phyloP scores from a whole-genome alignment of 768 basidiomycete species.

The Boletales sp. region DNA sequence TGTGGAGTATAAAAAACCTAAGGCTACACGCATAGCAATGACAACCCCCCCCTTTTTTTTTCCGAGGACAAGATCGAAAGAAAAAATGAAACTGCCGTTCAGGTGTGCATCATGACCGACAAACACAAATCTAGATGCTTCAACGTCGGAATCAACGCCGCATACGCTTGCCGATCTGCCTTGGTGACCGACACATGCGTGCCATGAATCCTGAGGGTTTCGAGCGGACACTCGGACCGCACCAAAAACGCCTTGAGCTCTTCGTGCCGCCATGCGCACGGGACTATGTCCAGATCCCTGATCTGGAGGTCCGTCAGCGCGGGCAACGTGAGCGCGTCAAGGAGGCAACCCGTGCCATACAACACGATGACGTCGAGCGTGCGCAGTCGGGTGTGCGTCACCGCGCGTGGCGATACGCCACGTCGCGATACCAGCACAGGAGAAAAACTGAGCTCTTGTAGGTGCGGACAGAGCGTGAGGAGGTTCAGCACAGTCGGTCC shows the following conservation, averaged over 20 bases:
- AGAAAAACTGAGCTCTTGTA: slow-evolving; percentile 8
- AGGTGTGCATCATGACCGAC: slow-evolving; percentile 4
- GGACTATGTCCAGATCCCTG: slow-evolving; percentile 14
- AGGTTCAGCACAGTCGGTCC: slow-evolving; percentile 5
- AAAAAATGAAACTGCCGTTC: too few relatives aligned
- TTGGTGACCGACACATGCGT: slow-evolving; percentile 11
- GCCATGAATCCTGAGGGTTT: slow-evolving; percentile 13
- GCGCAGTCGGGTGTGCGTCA: slow-evolving; percentile 14
- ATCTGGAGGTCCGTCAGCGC: slow-evolving; percentile 8
- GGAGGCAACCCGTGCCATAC: slow-evolving; percentile 1
- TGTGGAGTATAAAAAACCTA: too few relatives aligned
- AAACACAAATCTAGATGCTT: slow-evolving; percentile 12
- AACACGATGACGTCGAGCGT: slow-evolving; percentile 8
- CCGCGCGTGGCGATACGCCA: background rate
- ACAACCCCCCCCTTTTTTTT: too few relatives aligned
- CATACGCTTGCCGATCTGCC: slow-evolving; percentile 10
- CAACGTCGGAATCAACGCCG: slow-evolving; percentile 16
- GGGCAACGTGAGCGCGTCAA: slow-evolving; percentile 15
- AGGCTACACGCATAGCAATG: too few relatives aligned
- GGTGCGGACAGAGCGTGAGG: slow-evolving; percentile 18
- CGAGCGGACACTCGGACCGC: slow-evolving; percentile 20
- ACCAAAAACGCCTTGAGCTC: slow-evolving; percentile 16
- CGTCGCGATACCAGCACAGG: slow-evolving; percentile 1
- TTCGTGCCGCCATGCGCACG: slow-evolving; percentile 10
- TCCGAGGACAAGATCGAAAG: too few relatives aligned